Evolutionary conservation across 148 eudicot species (phyloP).

Genomic region (Pouteria glomerata): DNA sequence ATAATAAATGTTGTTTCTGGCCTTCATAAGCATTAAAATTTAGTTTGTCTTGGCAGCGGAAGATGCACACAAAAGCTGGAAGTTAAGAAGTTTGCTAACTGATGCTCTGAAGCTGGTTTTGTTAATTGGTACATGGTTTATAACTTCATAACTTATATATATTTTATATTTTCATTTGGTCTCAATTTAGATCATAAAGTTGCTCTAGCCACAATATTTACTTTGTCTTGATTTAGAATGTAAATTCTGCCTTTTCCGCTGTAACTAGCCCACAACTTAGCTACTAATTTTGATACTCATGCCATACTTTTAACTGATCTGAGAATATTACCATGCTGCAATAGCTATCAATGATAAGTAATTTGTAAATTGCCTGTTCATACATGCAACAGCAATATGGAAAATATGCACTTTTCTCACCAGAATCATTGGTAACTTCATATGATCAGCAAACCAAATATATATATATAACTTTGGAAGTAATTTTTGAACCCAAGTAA

Average conservation of each 20-base stretch:
- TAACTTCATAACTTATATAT: background rate
- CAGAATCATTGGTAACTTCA: background rate
- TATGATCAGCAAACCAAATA: background rate
- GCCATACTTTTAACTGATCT: background rate
- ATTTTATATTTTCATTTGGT: background rate
- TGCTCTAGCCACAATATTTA: background rate
- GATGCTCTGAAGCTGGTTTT: conserved; percentile 87
- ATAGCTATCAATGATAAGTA: too few relatives aligned
- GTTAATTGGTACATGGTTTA: conserved; percentile 56
- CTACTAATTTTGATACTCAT: background rate
- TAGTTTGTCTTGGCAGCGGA: conserved; percentile 47
- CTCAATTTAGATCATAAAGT: conserved; percentile 1
- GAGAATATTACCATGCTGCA: background rate
- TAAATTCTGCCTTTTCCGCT: background rate
- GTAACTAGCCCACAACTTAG: background rate
- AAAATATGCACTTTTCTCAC: background rate
- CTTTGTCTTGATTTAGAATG: background rate
- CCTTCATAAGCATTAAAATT: background rate
- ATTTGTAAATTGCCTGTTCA: too few relatives aligned
- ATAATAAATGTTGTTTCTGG: background rate
- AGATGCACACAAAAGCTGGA: conserved; percentile 46
- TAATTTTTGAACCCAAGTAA: background rate
- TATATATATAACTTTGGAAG: background rate
- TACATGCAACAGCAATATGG: too few relatives aligned
- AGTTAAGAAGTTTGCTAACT: conserved; percentile 57